These are phyloP conservation scores for Endothia cerciana DNA, from an alignment of 2,329 filamentous ascomycete genomes.

Conservation along the genomic window DNA sequence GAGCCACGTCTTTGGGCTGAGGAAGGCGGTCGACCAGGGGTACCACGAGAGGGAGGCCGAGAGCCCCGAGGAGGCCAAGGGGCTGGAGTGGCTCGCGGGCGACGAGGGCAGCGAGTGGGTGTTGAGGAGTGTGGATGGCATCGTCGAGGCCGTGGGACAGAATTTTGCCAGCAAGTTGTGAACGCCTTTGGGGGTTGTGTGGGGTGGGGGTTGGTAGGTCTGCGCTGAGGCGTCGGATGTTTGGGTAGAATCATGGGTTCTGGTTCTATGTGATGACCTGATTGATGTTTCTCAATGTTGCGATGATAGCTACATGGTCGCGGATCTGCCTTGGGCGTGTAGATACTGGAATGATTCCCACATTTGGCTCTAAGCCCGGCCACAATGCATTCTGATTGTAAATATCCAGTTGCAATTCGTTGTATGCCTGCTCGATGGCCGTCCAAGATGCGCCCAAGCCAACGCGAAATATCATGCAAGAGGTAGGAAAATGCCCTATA, in stretches of 20 bases:
- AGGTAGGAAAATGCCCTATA: not conserved
- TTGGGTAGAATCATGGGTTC: not conserved
- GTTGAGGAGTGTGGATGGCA: constrained; percentile 48
- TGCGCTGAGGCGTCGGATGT: not conserved
- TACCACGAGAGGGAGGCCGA: constrained; percentile 33
- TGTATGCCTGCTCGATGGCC: not conserved
- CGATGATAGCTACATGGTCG: too few species aligned
- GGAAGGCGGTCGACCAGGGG: constrained; percentile 67
- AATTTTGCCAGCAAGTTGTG: constrained; percentile 44
- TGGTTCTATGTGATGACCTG: too few species aligned
- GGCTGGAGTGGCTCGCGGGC: constrained; percentile 47
- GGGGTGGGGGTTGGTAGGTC: too few species aligned
- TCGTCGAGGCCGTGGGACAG: constrained; percentile 50
- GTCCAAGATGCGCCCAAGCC: not conserved
- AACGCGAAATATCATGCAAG: not conserved
- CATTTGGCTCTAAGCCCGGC: too few species aligned
- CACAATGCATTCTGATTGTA: too few species aligned
- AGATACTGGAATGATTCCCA: too few species aligned
- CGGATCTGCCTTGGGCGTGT: too few species aligned
- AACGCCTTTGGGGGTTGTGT: not conserved
- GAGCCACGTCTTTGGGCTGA: constrained; percentile 78
- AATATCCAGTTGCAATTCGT: not conserved
- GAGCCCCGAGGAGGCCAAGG: constrained; percentile 36
- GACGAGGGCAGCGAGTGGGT: constrained; percentile 55
- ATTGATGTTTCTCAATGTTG: too few species aligned